Percentiles rank a stretch among this genome's conserved stretches.
Evolutionary conservation across 352 stramenopile species (phyloP).

Genomic region (Phytophthora tubulina): DNA sequence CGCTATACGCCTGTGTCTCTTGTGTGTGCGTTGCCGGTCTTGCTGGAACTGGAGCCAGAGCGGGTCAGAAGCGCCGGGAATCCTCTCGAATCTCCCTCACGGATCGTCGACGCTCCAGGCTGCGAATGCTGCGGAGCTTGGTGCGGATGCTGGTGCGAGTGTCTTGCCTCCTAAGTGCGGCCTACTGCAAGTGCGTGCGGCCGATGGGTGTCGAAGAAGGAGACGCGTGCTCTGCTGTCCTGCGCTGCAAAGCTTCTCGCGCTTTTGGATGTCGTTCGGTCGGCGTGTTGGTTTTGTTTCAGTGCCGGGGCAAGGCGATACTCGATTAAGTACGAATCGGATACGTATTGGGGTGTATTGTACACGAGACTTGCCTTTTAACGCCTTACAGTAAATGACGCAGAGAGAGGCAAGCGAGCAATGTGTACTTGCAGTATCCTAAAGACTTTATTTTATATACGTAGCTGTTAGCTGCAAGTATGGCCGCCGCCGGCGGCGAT

Average conservation of each 20-base stretch:
- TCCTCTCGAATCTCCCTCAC: conserved; percentile 24
- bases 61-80: conserved; percentile 32
- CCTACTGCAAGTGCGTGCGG: conserved; percentile 21
- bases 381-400: not conserved
- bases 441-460: too few species aligned
- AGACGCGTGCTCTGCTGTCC: conserved; percentile 33
- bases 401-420: not conserved
- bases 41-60: not conserved
- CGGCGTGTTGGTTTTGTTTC: conserved; percentile 47
- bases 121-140: not conserved
- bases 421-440: too few species aligned
- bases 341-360: conserved; percentile 6
- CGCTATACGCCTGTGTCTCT: conserved; percentile 1
- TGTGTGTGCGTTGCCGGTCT: conserved; percentile 6
- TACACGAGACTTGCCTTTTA: too few species aligned
- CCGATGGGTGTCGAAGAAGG: conserved; percentile 19
- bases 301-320: conserved; percentile 9
- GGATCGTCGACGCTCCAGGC: not conserved
- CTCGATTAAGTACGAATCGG: not conserved
- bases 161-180: conserved; percentile 8
- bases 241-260: conserved; percentile 41
- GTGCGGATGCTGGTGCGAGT: not conserved
- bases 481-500: not conserved
- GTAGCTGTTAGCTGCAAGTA: not conserved
- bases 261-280: conserved; percentile 53